Percentiles rank a stretch among this genome's conserved stretches.
Conservation (phyloP, 306 rosid species). For the Sindora glabra region DNA sequence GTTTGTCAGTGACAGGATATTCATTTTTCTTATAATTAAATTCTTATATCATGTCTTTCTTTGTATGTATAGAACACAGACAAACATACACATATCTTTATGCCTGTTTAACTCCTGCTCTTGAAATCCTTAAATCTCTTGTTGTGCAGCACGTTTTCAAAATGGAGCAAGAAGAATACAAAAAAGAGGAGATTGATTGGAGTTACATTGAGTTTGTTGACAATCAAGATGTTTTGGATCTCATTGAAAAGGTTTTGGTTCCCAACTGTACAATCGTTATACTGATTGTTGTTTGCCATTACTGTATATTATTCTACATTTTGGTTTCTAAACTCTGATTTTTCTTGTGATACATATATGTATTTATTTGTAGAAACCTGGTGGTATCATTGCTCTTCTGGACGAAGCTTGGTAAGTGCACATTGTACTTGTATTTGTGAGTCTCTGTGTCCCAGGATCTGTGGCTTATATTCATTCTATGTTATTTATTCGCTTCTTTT, state of each 20-base stretch:
- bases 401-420: conserved; percentile 83
- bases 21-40: conserved; percentile 10
- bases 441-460: background rate
- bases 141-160: conserved; percentile 78
- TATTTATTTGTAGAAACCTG: conserved; percentile 68
- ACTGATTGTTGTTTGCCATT: conserved; percentile 4
- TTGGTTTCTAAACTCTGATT: background rate
- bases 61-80: background rate
- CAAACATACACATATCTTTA: background rate
- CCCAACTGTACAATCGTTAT: no score
- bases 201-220: conserved; percentile 99
- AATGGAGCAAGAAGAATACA: conserved; percentile 99
- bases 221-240: conserved; percentile 95
- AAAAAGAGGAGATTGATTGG: conserved; percentile 94
- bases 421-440: background rate
- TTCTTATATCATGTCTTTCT: conserved; percentile 9
- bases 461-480: no score
- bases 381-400: conserved; percentile 84
- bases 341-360: background rate
- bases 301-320: background rate
- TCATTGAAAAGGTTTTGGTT: conserved; percentile 79
- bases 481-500: conserved; percentile 2
- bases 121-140: conserved; percentile 20
- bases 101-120: background rate
- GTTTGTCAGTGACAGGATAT: conserved; percentile 33